Evolutionary conservation across 2,329 filamentous ascomycete genomes (phyloP), one percentile per base, ranked within the genome.

Genomic region (Xylariaceae sp.): DNA sequence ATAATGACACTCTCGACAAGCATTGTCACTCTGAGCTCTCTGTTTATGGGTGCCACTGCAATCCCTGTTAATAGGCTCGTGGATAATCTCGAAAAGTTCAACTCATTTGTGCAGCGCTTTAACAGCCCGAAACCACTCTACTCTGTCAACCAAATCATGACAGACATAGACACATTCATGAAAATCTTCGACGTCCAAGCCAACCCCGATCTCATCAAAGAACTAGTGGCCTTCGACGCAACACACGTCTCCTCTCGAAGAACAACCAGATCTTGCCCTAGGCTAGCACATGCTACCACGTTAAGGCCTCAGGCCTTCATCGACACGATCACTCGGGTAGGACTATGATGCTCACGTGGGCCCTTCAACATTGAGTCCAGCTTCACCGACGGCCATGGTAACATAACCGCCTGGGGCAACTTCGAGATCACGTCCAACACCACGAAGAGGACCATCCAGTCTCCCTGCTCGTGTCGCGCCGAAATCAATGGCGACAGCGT

Each of bases 361-460:
- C 41, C 41, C 4, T 45, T 45, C 19, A 45, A 21, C 24, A 28
- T 45, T 9, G 41, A 45, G 17, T 12, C 19, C 24, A 45, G 21
- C 17, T 45, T 45, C 19, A 28, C 19, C 6, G 41, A 45, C 41
- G 41, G 41, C 41, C 41, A 26, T 12, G 41, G 41, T 2, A 45
- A 45, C 41, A 8, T 45, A 6, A 45, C 41, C 8, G 41, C 41
- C 6, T 45, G 41, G 41, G 41, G 41, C 19, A 45, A 7, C 4
- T 45, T 45, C 41, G 41, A 45, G 12, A 24, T 24, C 6, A 45
- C 41, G 14, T 45, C 41, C 41, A 45, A 45, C 19, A 45, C 41
- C 11, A 16, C 24, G 41, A 17, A 17, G 3, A 45, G 11, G 41
- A 21, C 8, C 41, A 16, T 45, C 26, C 11, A 11, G 8, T 45